Evolutionary conservation across 192 early-diverging fungal species (phyloP).

Genomic region (Mortierella claussenii): DNA sequence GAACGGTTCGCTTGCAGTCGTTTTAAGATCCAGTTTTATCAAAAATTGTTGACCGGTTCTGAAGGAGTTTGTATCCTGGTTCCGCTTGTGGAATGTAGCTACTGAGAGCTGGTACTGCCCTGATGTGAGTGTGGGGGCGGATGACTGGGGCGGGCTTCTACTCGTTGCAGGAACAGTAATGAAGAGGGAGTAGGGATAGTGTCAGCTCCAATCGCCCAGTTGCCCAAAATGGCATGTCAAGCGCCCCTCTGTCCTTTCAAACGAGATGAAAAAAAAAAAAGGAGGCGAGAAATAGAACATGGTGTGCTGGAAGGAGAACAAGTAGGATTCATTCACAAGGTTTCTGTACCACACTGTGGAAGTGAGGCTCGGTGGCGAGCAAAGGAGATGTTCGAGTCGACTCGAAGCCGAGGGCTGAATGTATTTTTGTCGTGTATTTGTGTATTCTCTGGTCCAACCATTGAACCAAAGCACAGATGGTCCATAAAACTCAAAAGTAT

Average conservation of each 20-base stretch:
- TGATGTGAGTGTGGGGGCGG: conserved; percentile 7
- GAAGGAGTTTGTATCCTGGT: conserved; percentile 51
- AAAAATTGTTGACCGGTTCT: conserved; percentile 49
- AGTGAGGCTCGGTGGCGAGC: no score
- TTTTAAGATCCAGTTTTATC: conserved; percentile 37
- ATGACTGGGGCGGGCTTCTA: conserved; percentile 25
- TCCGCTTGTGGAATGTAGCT: conserved; percentile 47
- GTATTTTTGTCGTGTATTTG: no score
- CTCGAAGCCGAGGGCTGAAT: no score
- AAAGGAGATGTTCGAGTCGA: no score
- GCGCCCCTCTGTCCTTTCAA: background rate
- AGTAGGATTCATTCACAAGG: background rate
- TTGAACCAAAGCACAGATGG: no score
- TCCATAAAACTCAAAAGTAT: no score
- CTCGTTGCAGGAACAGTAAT: background rate
- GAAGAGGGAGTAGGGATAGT: background rate
- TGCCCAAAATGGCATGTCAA: background rate
- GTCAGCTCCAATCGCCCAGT: background rate
- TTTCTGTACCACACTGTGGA: background rate
- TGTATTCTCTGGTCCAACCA: no score
- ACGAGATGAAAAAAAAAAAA: background rate
- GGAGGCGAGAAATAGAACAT: background rate
- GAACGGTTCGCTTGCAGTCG: conserved; percentile 17
- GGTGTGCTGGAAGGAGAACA: background rate
- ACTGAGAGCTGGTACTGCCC: conserved; percentile 38